Percentiles rank a stretch among this genome's conserved stretches.
phyloP scores from a whole-genome alignment of 2,329 filamentous ascomycete species.

The Botrytis fragariae region DNA sequence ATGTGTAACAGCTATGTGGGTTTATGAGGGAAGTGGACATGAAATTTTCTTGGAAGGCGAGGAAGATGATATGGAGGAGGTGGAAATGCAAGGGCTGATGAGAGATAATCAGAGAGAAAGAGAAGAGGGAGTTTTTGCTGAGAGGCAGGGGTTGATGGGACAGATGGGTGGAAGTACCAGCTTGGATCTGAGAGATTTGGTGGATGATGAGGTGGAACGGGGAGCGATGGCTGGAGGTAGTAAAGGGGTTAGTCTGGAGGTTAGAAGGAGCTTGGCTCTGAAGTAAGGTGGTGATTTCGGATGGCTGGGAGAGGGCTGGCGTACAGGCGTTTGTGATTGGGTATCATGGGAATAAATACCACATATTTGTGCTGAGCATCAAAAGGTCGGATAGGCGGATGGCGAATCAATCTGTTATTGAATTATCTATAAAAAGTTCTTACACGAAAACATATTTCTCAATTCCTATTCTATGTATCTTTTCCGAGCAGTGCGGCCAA shows the following conservation, averaged over 20 bases:
- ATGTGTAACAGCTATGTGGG: slow-evolving; percentile 12
- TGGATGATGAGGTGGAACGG: slow-evolving; percentile 36
- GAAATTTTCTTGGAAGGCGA: slow-evolving; percentile 10
- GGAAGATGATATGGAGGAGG: slow-evolving; percentile 1
- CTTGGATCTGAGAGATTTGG: slow-evolving; percentile 7
- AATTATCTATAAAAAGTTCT: neutral
- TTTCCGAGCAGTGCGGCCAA: neutral
- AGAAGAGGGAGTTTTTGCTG: neutral
- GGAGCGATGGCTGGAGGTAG: slow-evolving; percentile 21
- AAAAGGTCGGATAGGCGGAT: neutral
- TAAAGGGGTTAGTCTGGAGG: neutral
- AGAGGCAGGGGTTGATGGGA: slow-evolving; percentile 4
- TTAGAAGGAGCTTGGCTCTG: neutral
- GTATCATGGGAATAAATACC: neutral
- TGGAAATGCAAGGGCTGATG: slow-evolving; percentile 14
- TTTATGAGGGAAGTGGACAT: slow-evolving; percentile 19
- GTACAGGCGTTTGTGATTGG: neutral
- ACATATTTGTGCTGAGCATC: neutral
- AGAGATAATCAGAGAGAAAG: slow-evolving; percentile 9
- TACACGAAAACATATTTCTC: neutral
- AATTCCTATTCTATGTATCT: neutral
- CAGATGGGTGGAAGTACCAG: neutral
- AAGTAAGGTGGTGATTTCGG: neutral
- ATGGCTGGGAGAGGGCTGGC: neutral
- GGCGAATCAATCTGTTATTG: neutral